These are phyloP conservation scores for Backusella australiensis DNA, from an alignment of 192 early-diverging fungal genomes.

Conservation along the genomic window DNA sequence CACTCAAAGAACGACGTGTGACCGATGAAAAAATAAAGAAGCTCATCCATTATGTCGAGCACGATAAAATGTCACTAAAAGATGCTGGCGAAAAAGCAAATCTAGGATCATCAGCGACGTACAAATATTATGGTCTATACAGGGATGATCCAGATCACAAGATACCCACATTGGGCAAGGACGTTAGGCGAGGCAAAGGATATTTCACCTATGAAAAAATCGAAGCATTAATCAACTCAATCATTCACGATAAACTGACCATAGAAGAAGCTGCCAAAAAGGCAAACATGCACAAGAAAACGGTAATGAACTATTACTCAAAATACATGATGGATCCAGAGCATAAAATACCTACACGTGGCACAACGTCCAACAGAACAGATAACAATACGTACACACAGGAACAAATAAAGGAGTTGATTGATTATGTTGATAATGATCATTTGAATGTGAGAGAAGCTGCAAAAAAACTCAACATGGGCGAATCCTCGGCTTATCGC, in stretches of 20 bases:
- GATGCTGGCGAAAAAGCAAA: not conserved
- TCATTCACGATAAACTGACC: not conserved
- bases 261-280: not conserved
- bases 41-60: not conserved
- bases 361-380: too few relatives aligned
- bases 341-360: not conserved
- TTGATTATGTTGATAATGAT: too few relatives aligned
- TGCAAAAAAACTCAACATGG: too few relatives aligned
- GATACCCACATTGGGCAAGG: not conserved
- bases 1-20: too few relatives aligned
- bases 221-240: not conserved
- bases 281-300: not conserved
- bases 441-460: too few relatives aligned
- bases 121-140: not conserved
- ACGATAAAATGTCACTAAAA: not conserved
- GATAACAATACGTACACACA: too few relatives aligned
- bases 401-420: too few relatives aligned
- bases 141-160: not conserved
- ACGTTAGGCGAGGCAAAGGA: not conserved
- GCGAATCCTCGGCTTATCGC: too few relatives aligned
- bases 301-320: not conserved
- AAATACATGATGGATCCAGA: not conserved
- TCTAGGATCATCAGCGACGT: not conserved
- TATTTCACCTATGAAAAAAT: not conserved
- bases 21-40: not conserved